phyloP scores from a whole-genome alignment of 495 filamentous ascomycete genomes.

The Mytilinidion resinicola region DNA sequence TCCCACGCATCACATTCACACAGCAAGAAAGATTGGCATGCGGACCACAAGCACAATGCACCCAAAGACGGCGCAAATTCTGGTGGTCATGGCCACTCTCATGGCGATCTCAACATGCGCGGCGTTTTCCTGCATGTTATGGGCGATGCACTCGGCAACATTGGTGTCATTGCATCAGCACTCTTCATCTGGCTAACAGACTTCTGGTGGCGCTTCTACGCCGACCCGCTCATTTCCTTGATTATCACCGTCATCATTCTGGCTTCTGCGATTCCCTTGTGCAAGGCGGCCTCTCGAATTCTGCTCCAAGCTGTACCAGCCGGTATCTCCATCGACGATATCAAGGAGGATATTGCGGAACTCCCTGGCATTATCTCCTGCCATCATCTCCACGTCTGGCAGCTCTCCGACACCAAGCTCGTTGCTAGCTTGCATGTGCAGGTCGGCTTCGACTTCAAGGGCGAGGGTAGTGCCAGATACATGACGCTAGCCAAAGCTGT shows the following conservation, averaged over 20 bases:
- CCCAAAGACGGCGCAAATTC: slow-evolving; percentile 56
- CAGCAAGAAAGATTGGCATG: slow-evolving; percentile 41
- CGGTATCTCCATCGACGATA: slow-evolving; percentile 78
- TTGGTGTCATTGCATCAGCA: slow-evolving; percentile 91
- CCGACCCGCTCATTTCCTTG: slow-evolving; percentile 90
- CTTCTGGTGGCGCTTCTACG: slow-evolving; percentile 64
- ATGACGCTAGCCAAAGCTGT: slow-evolving; percentile 81
- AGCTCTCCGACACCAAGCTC: slow-evolving; percentile 86
- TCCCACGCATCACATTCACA: slow-evolving; percentile 25
- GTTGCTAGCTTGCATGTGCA: slow-evolving; percentile 90
- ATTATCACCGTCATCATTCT: slow-evolving; percentile 95
- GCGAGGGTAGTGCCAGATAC: slow-evolving; percentile 67
- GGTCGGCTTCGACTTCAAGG: slow-evolving; percentile 68
- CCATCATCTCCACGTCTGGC: slow-evolving; percentile 97
- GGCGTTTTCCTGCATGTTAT: slow-evolving; percentile 95
- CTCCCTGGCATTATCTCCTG: slow-evolving; percentile 80
- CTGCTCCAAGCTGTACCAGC: slow-evolving; percentile 88
- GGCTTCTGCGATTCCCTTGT: slow-evolving; percentile 81
- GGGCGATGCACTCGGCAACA: slow-evolving; percentile 92
- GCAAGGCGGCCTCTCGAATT: slow-evolving; percentile 87
- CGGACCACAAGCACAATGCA: slow-evolving; percentile 72
- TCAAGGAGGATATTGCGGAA: slow-evolving; percentile 81
- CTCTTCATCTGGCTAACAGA: slow-evolving; percentile 85
- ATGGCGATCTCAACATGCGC: slow-evolving; percentile 93
- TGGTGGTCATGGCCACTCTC: slow-evolving; percentile 62